These are phyloP conservation scores for Artemisia annua DNA, from an alignment of 129 eudicot species.

Conservation along the genomic window DNA sequence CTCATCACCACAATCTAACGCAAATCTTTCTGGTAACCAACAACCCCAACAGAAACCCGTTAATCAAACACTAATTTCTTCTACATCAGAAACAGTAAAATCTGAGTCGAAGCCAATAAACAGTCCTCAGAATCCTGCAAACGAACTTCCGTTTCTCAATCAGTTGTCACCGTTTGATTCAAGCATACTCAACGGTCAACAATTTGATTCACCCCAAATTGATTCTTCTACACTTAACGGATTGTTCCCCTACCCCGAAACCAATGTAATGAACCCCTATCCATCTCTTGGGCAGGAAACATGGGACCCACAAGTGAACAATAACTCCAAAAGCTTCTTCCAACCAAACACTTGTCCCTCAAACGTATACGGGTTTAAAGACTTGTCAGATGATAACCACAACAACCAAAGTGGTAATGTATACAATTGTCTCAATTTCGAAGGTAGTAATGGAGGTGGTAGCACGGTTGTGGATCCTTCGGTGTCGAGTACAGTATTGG, in stretches of 20 bases:
- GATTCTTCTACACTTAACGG: constrained; percentile 53
- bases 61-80: too few relatives aligned
- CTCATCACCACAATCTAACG: not conserved
- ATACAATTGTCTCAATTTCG: constrained; percentile 79
- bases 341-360: constrained; percentile 26
- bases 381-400: constrained; percentile 54
- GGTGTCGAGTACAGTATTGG: constrained; percentile 61
- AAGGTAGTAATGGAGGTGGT: constrained; percentile 58
- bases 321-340: constrained; percentile 8
- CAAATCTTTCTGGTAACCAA: not conserved
- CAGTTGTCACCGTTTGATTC: constrained; percentile 47
- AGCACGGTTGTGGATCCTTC: constrained; percentile 81
- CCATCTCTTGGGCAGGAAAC: constrained; percentile 19
- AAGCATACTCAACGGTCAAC: constrained; percentile 43
- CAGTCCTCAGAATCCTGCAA: not conserved
- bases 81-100: not conserved
- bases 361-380: constrained; percentile 48
- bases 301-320: constrained; percentile 12
- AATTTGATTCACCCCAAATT: constrained; percentile 42
- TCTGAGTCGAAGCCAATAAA: not conserved
- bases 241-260: constrained; percentile 45
- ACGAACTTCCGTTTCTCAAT: constrained; percentile 19
- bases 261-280: constrained; percentile 14
- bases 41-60: not conserved
- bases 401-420: constrained; percentile 47